Evolutionary conservation across 1,284 basidiomycete genomes (phyloP).

Genomic region (Gymnopus androsaceus): DNA sequence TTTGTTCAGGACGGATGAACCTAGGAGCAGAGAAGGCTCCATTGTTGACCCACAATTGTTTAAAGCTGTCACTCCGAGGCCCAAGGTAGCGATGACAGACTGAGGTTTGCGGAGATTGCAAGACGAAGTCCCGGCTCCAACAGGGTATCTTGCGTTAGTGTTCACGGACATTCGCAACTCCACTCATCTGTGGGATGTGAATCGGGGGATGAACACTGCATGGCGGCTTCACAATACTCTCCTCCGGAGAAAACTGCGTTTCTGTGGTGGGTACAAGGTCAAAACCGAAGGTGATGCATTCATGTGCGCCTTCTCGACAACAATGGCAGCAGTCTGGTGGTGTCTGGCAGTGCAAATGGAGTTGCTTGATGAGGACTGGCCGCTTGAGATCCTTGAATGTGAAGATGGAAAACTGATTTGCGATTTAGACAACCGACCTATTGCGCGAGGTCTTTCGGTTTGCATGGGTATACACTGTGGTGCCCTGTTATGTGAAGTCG

Average conservation of each 20-base stretch:
- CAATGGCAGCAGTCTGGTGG: slow-evolving; percentile 90
- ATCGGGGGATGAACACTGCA: slow-evolving; percentile 94
- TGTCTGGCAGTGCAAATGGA: slow-evolving; percentile 87
- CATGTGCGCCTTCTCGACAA: slow-evolving; percentile 96
- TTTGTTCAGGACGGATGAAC: slow-evolving; percentile 58
- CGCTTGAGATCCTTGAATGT: slow-evolving; percentile 90
- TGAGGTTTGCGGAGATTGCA: slow-evolving; percentile 63
- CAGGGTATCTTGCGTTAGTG: slow-evolving; percentile 89
- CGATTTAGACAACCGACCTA: slow-evolving; percentile 70
- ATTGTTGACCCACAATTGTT: slow-evolving; percentile 43
- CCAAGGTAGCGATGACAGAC: slow-evolving; percentile 53
- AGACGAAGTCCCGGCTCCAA: slow-evolving; percentile 85
- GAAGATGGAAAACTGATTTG: slow-evolving; percentile 87
- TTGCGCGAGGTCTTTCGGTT: slow-evolving; percentile 90
- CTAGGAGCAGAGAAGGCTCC: slow-evolving; percentile 45
- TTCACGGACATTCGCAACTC: slow-evolving; percentile 99
- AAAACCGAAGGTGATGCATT: slow-evolving; percentile 99
- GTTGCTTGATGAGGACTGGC: slow-evolving; percentile 89
- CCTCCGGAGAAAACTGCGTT: slow-evolving; percentile 83
- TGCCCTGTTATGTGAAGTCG: slow-evolving; percentile 86
- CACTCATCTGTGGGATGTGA: slow-evolving; percentile 96
- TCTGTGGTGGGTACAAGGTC: slow-evolving; percentile 97
- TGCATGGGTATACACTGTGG: slow-evolving; percentile 99
- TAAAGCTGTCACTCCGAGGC: no score
- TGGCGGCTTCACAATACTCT: slow-evolving; percentile 92